Conservation (phyloP, 495 filamentous ascomycete species). For the Penicillium arizonense region DNA sequence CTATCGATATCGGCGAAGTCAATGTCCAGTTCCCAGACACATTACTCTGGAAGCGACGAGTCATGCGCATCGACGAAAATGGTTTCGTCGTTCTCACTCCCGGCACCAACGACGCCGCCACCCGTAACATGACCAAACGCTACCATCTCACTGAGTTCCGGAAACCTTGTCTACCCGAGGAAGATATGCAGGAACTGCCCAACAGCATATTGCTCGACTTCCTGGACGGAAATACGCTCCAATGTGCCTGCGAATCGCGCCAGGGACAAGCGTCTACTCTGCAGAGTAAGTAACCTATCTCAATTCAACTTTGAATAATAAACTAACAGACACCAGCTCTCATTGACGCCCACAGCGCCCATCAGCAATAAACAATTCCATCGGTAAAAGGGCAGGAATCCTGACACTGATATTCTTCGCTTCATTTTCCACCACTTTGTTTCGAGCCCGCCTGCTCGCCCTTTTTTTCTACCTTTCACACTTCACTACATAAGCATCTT, state of each 20-base stretch:
- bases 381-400: conserved; percentile 10
- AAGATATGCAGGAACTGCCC: conserved; percentile 84
- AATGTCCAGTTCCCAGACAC: conserved; percentile 94
- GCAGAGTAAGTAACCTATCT: conserved; percentile 51
- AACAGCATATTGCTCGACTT: conserved; percentile 86
- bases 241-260: conserved; percentile 80
- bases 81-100: conserved; percentile 74
- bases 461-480: conserved; percentile 4
- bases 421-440: conserved; percentile 12
- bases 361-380: conserved; percentile 18
- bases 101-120: conserved; percentile 42
- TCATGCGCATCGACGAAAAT: conserved; percentile 71
- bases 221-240: conserved; percentile 75
- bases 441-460: conserved; percentile 4
- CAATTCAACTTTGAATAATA: not conserved
- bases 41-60: conserved; percentile 86
- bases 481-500: not conserved
- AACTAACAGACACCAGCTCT: conserved; percentile 21
- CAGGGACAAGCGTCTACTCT: conserved; percentile 68
- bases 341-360: conserved; percentile 25
- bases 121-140: conserved; percentile 61
- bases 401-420: not conserved
- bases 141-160: conserved; percentile 83
- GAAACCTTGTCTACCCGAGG: conserved; percentile 74
- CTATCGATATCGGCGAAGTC: conserved; percentile 76